phyloP scores from a whole-genome alignment of 2,329 filamentous ascomycete genomes.

The Botrytis tulipae region DNA sequence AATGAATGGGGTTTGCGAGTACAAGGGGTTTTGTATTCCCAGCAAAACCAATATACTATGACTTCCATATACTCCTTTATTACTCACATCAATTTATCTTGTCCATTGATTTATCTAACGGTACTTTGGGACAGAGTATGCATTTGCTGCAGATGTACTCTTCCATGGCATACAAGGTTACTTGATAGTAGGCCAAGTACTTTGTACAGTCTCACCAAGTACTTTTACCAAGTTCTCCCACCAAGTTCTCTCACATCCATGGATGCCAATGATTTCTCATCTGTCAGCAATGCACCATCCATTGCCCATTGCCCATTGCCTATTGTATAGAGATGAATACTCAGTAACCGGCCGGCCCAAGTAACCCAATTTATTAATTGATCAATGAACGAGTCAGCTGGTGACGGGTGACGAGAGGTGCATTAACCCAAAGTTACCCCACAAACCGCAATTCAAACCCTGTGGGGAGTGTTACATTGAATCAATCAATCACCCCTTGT shows the following conservation, averaged over 20 bases:
- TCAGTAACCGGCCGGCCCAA: neutral
- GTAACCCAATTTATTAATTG: neutral
- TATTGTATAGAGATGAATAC: neutral
- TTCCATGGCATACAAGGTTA: neutral
- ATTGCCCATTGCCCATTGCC: neutral
- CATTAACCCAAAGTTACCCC: neutral
- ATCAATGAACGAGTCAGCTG: conserved; percentile 2
- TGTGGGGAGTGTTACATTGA: neutral
- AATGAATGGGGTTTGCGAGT: neutral
- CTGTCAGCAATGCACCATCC: neutral
- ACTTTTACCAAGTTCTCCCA: neutral
- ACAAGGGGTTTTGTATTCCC: neutral
- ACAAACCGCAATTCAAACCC: neutral
- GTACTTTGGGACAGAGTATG: neutral
- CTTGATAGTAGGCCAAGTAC: neutral
- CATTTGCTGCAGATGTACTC: neutral
- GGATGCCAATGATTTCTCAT: neutral
- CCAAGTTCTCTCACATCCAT: neutral
- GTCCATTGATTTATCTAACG: too few species aligned
- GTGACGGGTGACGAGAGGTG: neutral
- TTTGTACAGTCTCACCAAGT: too few species aligned
- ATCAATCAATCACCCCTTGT: too few species aligned
- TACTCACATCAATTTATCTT: neutral
- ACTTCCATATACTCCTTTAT: neutral
- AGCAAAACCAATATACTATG: neutral